Base-by-base conservation (phyloP, 306 rosid species). In the Geum urbanum region DNA sequence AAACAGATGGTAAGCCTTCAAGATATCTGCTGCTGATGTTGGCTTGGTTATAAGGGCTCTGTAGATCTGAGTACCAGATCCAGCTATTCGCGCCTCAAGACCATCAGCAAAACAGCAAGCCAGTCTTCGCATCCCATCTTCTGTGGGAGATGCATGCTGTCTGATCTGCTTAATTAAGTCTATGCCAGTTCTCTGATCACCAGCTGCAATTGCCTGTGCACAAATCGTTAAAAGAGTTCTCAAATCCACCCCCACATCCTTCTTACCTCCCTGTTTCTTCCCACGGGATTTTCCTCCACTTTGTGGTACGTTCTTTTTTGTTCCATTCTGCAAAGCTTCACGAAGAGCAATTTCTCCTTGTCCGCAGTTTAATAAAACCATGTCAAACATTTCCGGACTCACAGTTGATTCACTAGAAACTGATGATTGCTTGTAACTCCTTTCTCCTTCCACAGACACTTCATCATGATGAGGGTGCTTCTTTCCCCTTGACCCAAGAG, bases 1-100 rank as follows among this genome's bases (percentile, higher is more conserved):
- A 76, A 76, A 69, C 15, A 76, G 69, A 63, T 80, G 78, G 84
- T 80, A 80, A 20, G 78, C 84, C 71, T 76, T 80, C 74, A 80
- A 69, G 55, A 80, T 3, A 72, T 56, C 81, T 39, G 81, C 84
- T 43, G 84, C 76, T 13, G 76, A 81, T 48, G 81, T 66, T 41
- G 65, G 81, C 81, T 54, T 76, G 67, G 66, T 13, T 55, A 80
- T 67, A 49, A 81, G 79, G 66, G 66, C 73, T 16, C 47, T 81
- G 78, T 69, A 73, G 27, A 73, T 77, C 52, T 58, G 70, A 58
- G 84, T 76, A 51, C 81, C 76, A 5, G 78, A 69, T 39, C 84
- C 81, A 56, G 81, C 81, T 63, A 63, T 63, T 22, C 81, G 84
- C 32, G 84, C 81, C 76, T 77, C 79, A 16, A 81, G 78, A 54